Conservation (phyloP, 805 yeast species). For the Candida loeiensis region DNA sequence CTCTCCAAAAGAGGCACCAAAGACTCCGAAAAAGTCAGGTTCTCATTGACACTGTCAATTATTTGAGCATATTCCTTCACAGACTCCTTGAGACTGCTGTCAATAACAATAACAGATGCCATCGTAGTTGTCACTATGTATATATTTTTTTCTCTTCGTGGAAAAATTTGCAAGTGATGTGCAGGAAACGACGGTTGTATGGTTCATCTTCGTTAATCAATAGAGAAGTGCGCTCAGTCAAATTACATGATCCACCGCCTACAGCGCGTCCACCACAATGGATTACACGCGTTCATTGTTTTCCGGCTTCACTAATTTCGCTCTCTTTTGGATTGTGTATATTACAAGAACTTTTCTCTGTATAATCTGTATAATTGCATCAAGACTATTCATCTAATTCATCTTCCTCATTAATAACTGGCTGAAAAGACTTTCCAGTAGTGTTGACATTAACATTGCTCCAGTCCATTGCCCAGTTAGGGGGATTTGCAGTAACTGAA, state of each 20-base stretch:
- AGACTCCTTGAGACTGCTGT: constrained; percentile 40
- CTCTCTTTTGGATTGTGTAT: too few species aligned
- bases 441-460: background rate
- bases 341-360: background rate
- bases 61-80: constrained; percentile 38
- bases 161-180: constrained; percentile 6
- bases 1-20: constrained; percentile 21
- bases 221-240: too few species aligned
- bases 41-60: constrained; percentile 30
- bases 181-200: constrained; percentile 1
- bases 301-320: too few species aligned
- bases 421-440: constrained; percentile 11
- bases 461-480: constrained; percentile 9
- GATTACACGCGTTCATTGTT: too few species aligned
- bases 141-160: constrained; percentile 4
- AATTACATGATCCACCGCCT: too few species aligned
- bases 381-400: constrained; percentile 9
- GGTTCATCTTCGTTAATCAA: too few species aligned
- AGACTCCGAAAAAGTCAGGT: constrained; percentile 25
- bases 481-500: constrained; percentile 7
- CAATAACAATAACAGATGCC: constrained; percentile 44
- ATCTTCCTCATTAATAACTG: constrained; percentile 18
- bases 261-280: too few species aligned
- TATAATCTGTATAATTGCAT: background rate
- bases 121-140: constrained; percentile 16